Evolutionary conservation across 1,139 yeast genomes (phyloP).

Genomic region (Trichomonascaceae sp.): DNA sequence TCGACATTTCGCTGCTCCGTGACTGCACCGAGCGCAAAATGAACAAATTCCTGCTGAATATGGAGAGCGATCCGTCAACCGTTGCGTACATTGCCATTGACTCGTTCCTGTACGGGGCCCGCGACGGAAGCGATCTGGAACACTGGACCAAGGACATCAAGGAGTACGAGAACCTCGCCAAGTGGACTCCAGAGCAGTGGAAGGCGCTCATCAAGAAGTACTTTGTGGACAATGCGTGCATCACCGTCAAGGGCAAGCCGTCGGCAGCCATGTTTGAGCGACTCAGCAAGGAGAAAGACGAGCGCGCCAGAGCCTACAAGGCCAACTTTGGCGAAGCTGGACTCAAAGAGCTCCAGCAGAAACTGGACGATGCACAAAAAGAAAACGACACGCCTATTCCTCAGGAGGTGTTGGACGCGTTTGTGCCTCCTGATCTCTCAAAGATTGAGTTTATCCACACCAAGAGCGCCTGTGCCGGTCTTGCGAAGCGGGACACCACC

Average conservation of each 20-base stretch:
- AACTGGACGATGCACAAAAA: constrained; percentile 47
- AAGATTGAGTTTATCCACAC: constrained; percentile 64
- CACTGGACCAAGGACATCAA: constrained; percentile 40
- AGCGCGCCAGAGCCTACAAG: constrained; percentile 37
- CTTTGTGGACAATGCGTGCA: constrained; percentile 55
- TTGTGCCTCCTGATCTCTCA: constrained; percentile 54
- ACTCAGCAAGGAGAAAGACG: constrained; percentile 39
- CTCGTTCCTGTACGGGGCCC: constrained; percentile 69
- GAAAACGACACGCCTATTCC: constrained; percentile 71
- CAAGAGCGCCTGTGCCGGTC: constrained; percentile 34
- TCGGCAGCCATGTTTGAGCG: constrained; percentile 47
- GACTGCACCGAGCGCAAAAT: constrained; percentile 56
- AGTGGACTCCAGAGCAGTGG: constrained; percentile 68
- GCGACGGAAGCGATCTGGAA: constrained; percentile 44
- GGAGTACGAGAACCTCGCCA: constrained; percentile 45
- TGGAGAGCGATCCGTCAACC: constrained; percentile 53
- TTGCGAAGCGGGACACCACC: constrained; percentile 13
- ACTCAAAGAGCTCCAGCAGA: constrained; percentile 35
- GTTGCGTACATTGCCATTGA: constrained; percentile 57
- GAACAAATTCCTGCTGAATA: constrained; percentile 46
- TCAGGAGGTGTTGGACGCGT: constrained; percentile 34
- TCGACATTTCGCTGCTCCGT: constrained; percentile 53
- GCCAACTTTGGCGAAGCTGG: constrained; percentile 48
- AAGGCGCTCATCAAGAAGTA: constrained; percentile 36
- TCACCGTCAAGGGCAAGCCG: constrained; percentile 63